Evolutionary conservation across 2,329 filamentous ascomycete species (phyloP).

Genomic region (Neonectria coccinea): DNA sequence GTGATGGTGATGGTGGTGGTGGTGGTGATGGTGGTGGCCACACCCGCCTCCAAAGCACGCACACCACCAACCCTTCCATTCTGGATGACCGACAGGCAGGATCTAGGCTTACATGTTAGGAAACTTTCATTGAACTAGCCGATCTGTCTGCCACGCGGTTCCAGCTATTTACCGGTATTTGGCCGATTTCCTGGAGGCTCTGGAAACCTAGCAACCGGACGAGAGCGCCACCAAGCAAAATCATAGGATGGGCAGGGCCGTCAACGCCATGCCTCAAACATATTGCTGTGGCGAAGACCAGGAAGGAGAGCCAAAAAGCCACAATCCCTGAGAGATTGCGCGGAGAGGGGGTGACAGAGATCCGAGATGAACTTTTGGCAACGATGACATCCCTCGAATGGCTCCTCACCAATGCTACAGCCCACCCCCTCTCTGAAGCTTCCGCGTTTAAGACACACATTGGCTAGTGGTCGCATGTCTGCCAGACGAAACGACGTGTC

Average conservation of each 20-base stretch:
- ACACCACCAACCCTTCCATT: not conserved
- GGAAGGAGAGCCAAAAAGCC: conserved; percentile 16
- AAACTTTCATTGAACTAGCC: not conserved
- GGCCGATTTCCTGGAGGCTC: not conserved
- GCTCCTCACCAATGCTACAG: conserved; percentile 11
- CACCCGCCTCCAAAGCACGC: not conserved
- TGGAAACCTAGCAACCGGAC: not conserved
- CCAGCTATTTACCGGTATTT: not conserved
- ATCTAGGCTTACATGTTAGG: not conserved
- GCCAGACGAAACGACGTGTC: conserved; percentile 36
- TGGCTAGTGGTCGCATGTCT: conserved; percentile 32
- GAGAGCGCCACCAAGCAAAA: not conserved
- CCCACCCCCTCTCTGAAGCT: conserved; percentile 16
- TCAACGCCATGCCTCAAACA: conserved; percentile 12
- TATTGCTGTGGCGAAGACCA: conserved; percentile 31
- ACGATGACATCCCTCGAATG: conserved; percentile 21
- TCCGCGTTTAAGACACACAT: conserved; percentile 35
- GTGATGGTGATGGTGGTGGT: not conserved
- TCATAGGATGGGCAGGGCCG: not conserved
- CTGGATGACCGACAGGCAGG: not conserved
- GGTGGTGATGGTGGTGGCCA: not conserved
- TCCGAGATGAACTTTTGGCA: conserved; percentile 15
- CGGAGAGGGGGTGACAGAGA: conserved; percentile 10
- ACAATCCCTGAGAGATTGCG: conserved; percentile 15
- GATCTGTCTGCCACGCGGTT: not conserved